phyloP scores from a whole-genome alignment of 129 eudicot genomes.

The Ambrosia trifida region DNA sequence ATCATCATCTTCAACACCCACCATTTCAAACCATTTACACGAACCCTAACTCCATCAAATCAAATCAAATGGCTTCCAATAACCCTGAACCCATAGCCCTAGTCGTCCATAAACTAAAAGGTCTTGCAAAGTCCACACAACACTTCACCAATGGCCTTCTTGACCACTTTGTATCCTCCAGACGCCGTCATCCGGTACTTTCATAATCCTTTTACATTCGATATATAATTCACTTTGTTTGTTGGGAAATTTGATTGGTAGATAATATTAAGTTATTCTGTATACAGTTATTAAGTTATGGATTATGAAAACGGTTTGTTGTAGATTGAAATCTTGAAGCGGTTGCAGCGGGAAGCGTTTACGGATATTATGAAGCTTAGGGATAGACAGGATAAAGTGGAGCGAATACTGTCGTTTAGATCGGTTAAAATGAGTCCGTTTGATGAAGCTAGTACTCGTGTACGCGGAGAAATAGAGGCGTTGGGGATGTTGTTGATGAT shows the following conservation, averaged over 20 bases:
- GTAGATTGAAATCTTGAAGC: slow-evolving; percentile 91
- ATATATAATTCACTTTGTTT: neutral
- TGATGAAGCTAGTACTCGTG: slow-evolving; percentile 58
- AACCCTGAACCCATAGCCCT: slow-evolving; percentile 33
- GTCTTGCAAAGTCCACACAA: slow-evolving; percentile 48
- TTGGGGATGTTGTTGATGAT: slow-evolving; percentile 54
- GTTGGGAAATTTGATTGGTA: neutral
- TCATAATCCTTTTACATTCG: neutral
- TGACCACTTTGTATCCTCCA: slow-evolving; percentile 36
- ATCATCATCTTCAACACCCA: neutral
- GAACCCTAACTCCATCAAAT: neutral
- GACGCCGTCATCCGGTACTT: slow-evolving; percentile 69
- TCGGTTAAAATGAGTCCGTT: slow-evolving; percentile 62
- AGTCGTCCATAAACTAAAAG: slow-evolving; percentile 43
- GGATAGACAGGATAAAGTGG: slow-evolving; percentile 96
- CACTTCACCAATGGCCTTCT: slow-evolving; percentile 45
- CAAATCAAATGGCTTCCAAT: slow-evolving; percentile 19
- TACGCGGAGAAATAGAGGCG: slow-evolving; percentile 69
- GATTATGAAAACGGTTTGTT: slow-evolving; percentile 29
- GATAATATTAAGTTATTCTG: no score
- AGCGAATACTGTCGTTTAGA: slow-evolving; percentile 61
- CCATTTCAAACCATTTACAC: neutral
- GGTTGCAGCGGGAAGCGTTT: slow-evolving; percentile 95
- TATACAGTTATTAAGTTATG: neutral
- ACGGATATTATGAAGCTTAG: slow-evolving; percentile 94